phyloP scores from a whole-genome alignment of 148 eudicot genomes.

The Rhododendron kiyosumense region DNA sequence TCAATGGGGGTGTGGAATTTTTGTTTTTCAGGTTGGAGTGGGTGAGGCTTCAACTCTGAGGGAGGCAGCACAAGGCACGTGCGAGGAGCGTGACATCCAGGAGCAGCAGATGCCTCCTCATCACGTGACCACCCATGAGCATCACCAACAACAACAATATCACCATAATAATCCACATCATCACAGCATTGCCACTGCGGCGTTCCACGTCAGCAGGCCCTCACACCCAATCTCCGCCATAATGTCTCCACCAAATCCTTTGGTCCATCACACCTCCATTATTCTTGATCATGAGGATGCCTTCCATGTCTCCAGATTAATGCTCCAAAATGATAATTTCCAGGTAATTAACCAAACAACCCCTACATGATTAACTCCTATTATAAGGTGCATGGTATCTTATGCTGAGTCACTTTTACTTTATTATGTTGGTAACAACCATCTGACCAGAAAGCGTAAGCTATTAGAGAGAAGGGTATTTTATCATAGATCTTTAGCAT shows the following conservation, averaged over 20 bases:
- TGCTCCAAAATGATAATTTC: slow-evolving; percentile 64
- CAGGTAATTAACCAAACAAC: slow-evolving; percentile 46
- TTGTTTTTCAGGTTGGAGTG: slow-evolving; percentile 46
- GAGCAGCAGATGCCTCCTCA: slow-evolving; percentile 21
- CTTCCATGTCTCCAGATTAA: slow-evolving; percentile 65
- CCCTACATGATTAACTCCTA: background rate
- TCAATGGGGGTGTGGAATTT: background rate
- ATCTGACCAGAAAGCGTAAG: background rate
- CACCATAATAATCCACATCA: slow-evolving; percentile 8
- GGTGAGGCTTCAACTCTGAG: slow-evolving; percentile 52
- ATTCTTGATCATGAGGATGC: slow-evolving; percentile 54
- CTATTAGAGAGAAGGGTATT: no score
- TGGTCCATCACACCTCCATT: slow-evolving; percentile 53
- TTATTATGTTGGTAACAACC: background rate
- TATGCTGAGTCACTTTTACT: background rate
- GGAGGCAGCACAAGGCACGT: slow-evolving; percentile 35
- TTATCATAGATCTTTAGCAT: no score
- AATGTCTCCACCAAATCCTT: slow-evolving; percentile 52
- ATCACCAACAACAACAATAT: slow-evolving; percentile 15
- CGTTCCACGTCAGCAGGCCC: slow-evolving; percentile 69
- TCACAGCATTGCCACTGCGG: slow-evolving; percentile 28
- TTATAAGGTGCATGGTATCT: background rate
- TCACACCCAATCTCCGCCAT: slow-evolving; percentile 60
- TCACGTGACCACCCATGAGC: slow-evolving; percentile 33
- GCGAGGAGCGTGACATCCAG: slow-evolving; percentile 39